A percentile compares a stretch with the other conserved stretches of the same genome.
Conservation (phyloP, 1,284 basidiomycete genomes). For the Malassezia furfur region DNA sequence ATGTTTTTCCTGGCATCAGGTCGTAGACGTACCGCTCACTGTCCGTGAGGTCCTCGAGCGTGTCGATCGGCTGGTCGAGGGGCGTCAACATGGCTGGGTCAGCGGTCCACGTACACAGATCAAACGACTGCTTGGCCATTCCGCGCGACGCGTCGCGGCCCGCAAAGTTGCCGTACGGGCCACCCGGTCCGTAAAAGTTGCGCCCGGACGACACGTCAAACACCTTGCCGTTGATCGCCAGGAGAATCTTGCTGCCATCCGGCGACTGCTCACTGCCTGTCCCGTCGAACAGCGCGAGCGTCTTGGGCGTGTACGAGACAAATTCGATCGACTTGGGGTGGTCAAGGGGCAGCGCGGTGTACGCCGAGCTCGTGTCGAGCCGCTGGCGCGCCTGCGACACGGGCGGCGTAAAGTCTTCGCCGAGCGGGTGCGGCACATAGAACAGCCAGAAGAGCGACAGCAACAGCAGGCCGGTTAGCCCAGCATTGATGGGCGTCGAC, state of each 20-base stretch:
- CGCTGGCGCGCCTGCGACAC: neutral
- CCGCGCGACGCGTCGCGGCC: conserved; percentile 84
- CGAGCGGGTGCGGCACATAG: neutral
- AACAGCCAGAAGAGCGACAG: neutral
- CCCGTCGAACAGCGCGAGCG: conserved; percentile 40
- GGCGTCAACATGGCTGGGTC: conserved; percentile 74
- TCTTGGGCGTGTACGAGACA: conserved; percentile 40
- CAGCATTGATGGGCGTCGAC: conserved; percentile 8
- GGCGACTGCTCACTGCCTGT: conserved; percentile 20
- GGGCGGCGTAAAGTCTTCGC: neutral
- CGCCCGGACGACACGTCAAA: conserved; percentile 81
- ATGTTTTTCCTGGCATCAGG: conserved; percentile 25
- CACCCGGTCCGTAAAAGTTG: conserved; percentile 85
- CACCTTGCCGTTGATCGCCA: conserved; percentile 76
- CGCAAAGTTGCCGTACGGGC: conserved; percentile 94
- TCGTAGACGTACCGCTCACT: conserved; percentile 61
- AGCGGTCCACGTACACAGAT: conserved; percentile 47
- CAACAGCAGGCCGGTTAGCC: neutral
- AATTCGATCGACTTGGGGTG: conserved; percentile 35
- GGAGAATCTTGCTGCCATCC: conserved; percentile 57
- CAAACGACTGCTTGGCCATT: conserved; percentile 95
- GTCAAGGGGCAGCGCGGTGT: conserved; percentile 31
- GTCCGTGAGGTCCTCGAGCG: conserved; percentile 63
- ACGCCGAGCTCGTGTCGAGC: conserved; percentile 8
- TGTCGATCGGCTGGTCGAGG: conserved; percentile 74